Evolutionary conservation across 371 early-diverging fungal species (phyloP).

Genomic region (Mortierella sp.): DNA sequence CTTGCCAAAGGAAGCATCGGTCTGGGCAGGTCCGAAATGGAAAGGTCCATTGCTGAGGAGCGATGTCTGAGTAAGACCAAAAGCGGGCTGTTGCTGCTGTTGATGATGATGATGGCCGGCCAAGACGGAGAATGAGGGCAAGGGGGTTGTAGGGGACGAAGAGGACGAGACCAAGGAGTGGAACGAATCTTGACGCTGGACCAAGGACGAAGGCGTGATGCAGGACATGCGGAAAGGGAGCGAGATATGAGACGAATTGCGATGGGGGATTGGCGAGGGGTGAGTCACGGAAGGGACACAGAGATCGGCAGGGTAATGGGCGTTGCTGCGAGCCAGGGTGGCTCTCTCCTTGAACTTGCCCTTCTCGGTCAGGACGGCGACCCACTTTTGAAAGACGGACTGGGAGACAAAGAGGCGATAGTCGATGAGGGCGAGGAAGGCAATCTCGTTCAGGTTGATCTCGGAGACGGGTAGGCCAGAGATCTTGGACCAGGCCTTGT

Average conservation of each 20-base stretch:
- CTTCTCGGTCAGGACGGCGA: constrained; percentile 51
- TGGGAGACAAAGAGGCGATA: constrained; percentile 80
- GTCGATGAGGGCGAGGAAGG: constrained; percentile 79
- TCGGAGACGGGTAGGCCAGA: constrained; percentile 78
- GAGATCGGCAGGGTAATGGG: neutral
- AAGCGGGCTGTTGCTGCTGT: constrained; percentile 9
- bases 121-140: constrained; percentile 27
- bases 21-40: constrained; percentile 18
- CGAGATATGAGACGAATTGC: constrained; percentile 21
- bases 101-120: constrained; percentile 17
- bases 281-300: constrained; percentile 2
- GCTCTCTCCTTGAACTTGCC: constrained; percentile 39
- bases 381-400: constrained; percentile 63
- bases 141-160: constrained; percentile 2
- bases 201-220: constrained; percentile 51
- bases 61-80: constrained; percentile 22
- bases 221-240: constrained; percentile 56
- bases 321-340: constrained; percentile 16
- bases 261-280: constrained; percentile 9
- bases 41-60: constrained; percentile 4
- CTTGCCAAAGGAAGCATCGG: neutral
- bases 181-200: constrained; percentile 5
- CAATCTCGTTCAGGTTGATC: constrained; percentile 81
- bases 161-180: neutral
- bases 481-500: constrained; percentile 86